These are phyloP conservation scores for thale cress (Arabidopsis thaliana) DNA, from an alignment of 345 rosid species.

Conservation along the genomic window DNA sequence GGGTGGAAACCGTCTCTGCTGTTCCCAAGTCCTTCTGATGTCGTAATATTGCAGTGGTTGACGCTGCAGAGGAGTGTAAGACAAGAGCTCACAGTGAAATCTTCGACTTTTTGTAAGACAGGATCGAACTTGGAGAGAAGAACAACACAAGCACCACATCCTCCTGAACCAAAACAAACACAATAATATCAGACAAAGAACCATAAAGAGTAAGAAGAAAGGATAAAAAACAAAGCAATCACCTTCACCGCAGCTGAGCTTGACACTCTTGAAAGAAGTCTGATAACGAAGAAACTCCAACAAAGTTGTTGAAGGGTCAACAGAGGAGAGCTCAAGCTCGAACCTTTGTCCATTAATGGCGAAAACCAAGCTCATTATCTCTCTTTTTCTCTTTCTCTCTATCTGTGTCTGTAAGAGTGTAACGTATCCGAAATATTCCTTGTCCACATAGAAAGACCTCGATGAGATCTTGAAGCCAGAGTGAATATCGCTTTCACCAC, in stretches of 20 bases:
- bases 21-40: conserved; percentile 88
- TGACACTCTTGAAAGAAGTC: conserved; percentile 78
- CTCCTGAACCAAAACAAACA: conserved; percentile 56
- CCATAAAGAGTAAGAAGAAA: not conserved
- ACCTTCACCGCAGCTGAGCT: conserved; percentile 95
- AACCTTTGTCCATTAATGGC: conserved; percentile 80
- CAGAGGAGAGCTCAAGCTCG: conserved; percentile 62
- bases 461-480: not conserved
- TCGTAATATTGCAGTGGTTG: conserved; percentile 72
- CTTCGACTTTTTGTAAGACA: conserved; percentile 58
- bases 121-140: conserved; percentile 72
- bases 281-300: conserved; percentile 73
- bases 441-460: not conserved
- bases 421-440: not conserved
- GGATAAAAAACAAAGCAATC: not conserved
- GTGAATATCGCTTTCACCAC: not conserved
- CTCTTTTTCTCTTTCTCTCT: not conserved
- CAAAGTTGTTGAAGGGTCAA: conserved; percentile 79
- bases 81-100: conserved; percentile 74
- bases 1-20: conserved; percentile 85
- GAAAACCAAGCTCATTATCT: conserved; percentile 55
- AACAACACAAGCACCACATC: conserved; percentile 93
- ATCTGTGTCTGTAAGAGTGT: not conserved
- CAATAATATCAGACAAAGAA: not conserved
- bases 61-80: conserved; percentile 85